A percentile compares a stretch with the other conserved stretches of the same genome.
These are phyloP conservation scores for Kodamaea nitidulidarum DNA, from an alignment of 805 yeast species.

Conservation along the genomic window DNA sequence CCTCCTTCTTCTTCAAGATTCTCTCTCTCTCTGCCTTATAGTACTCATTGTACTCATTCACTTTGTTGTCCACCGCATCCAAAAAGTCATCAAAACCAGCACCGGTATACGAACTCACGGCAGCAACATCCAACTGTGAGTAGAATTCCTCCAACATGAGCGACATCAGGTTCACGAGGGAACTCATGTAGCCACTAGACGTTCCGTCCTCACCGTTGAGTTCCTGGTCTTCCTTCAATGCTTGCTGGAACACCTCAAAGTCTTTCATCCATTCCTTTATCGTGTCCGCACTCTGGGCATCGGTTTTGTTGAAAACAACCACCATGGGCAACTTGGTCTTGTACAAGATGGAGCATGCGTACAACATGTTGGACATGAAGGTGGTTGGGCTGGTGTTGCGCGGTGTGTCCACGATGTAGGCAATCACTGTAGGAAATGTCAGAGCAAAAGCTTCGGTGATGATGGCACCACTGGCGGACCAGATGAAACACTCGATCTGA, in stretches of 20 bases:
- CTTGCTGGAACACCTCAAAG: conserved; percentile 85
- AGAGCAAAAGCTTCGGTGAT: conserved; percentile 96
- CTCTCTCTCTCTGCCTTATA: conserved; percentile 85
- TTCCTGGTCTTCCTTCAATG: conserved; percentile 65
- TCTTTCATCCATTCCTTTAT: conserved; percentile 98
- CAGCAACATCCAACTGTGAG: conserved; percentile 84
- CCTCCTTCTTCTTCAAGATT: conserved; percentile 69
- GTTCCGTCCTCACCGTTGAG: conserved; percentile 55
- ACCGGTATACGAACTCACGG: conserved; percentile 92
- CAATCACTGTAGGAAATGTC: conserved; percentile 91
- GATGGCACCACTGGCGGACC: conserved; percentile 97
- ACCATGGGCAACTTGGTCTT: conserved; percentile 97
- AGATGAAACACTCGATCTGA: conserved; percentile 95
- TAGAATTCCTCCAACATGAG: conserved; percentile 95
- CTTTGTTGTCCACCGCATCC: conserved; percentile 79
- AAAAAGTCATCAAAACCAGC: conserved; percentile 90
- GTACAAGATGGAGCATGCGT: conserved; percentile 94
- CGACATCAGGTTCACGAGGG: conserved; percentile 91
- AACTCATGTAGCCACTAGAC: conserved; percentile 88
- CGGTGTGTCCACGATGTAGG: conserved; percentile 95
- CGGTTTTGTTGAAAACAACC: conserved; percentile 92
- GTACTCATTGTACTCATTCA: conserved; percentile 77
- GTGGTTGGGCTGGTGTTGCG: conserved; percentile 92
- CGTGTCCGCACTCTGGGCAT: conserved; percentile 76
- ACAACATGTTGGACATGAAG: conserved; percentile 95